A percentile compares a stretch with the other conserved stretches of the same genome.
phyloP scores from a whole-genome alignment of 768 basidiomycete genomes.

The Thelephora aurantiotincta region DNA sequence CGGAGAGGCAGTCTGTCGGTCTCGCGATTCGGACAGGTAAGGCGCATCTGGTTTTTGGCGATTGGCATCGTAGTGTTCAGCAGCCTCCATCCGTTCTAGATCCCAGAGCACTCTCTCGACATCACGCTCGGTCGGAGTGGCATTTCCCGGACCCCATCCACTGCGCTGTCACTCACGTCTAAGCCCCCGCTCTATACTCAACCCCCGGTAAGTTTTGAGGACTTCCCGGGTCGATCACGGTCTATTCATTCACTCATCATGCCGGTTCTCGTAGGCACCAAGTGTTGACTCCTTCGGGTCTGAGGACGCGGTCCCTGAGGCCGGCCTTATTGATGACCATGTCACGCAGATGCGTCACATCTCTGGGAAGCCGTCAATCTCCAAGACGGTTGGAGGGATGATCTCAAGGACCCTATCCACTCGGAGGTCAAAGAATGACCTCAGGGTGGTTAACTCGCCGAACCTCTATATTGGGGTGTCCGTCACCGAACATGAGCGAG shows the following conservation, averaged over 20 bases:
- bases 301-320: not conserved
- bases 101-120: not conserved
- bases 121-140: not conserved
- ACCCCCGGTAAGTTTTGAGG: not conserved
- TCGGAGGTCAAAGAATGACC: conserved; percentile 10
- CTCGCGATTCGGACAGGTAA: not conserved
- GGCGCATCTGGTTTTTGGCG: not conserved
- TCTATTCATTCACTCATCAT: not conserved
- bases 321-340: conserved; percentile 4
- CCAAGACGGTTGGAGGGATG: conserved; percentile 10
- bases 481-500: conserved; percentile 5
- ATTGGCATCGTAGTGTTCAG: not conserved
- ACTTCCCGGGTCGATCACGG: not conserved
- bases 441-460: conserved; percentile 5
- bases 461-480: conserved; percentile 14
- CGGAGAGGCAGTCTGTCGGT: not conserved
- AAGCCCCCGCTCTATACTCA: not conserved
- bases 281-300: not conserved
- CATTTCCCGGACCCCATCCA: not conserved
- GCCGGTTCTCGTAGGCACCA: not conserved
- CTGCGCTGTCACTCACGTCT: not conserved
- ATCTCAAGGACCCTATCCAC: conserved; percentile 16
- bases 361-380: conserved; percentile 12
- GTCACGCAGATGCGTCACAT: conserved; percentile 14
- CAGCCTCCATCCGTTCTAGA: not conserved